A percentile compares a stretch with the other conserved stretches of the same genome.
phyloP scores from a whole-genome alignment of 2,329 filamentous ascomycete species.

The Cordyceps cateniannulata region DNA sequence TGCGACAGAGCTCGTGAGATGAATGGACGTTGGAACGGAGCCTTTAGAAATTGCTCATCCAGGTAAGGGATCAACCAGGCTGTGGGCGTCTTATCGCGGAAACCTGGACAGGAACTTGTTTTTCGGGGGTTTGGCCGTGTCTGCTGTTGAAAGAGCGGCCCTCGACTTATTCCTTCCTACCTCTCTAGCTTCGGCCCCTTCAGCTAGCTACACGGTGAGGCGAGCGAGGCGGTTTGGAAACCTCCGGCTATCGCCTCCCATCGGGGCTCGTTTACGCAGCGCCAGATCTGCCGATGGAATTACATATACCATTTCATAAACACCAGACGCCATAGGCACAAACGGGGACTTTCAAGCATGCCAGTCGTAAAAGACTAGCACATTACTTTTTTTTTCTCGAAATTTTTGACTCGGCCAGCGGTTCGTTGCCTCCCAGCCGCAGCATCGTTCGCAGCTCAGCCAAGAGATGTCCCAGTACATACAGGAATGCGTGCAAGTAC shows the following conservation, averaged over 20 bases:
- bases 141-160: background rate
- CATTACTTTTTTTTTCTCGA: too few relatives aligned
- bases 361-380: too few relatives aligned
- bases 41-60: background rate
- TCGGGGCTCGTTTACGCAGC: background rate
- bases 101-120: background rate
- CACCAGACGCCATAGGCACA: background rate
- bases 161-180: too few relatives aligned
- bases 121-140: background rate
- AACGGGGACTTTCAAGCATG: too few relatives aligned
- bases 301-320: background rate
- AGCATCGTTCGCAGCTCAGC: too few relatives aligned
- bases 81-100: background rate
- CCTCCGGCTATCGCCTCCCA: background rate
- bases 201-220: background rate
- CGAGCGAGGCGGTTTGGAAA: background rate
- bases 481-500: too few relatives aligned
- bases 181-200: background rate
- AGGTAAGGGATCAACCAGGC: background rate
- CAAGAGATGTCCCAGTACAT: too few relatives aligned
- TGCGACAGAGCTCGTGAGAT: too few relatives aligned
- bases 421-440: too few relatives aligned
- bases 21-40: background rate
- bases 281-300: background rate
- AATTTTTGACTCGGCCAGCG: too few relatives aligned